Base-by-base conservation (phyloP, 2,329 filamentous ascomycete species). In the Colletotrichum acutatum region DNA sequence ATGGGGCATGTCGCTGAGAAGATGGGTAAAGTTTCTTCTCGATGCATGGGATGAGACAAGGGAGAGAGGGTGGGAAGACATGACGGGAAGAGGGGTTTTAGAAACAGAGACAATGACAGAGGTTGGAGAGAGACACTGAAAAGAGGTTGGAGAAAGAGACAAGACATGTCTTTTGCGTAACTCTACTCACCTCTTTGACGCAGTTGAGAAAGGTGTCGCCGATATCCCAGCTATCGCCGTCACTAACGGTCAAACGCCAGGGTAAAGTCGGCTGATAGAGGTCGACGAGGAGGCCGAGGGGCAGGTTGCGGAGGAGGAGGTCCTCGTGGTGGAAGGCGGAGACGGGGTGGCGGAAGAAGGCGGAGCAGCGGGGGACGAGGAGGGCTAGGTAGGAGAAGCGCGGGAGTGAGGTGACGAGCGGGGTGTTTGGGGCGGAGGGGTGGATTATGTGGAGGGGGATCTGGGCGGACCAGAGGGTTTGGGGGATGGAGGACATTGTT, bases 181-280 rank as follows among this genome's bases (percentile, higher is more conserved):
- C 19, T n/a, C 16, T n/a, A 79, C 84, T 78, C 71, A 88, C 88
- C 84, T 92, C 90, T 80, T 92, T 92, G 74, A 89, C 89, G 69
- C 87, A 87, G 80, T 92, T 92, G 68, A 91, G 84, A 76, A 92
- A 92, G 0, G 90, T 91, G 78, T 91, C 89, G 54, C 83, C 85
- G 61, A 90, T 90, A 76, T 91, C 89, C 89, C 89, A 91, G 61
- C 86, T 86, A 37, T 86, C 78, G 22, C 88, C 89, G 71, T 90
- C 88, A 66, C 83, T 82, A 30, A 90, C 89, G 19, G 85, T 85
- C 60, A 91, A 81, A 14, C 84, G 83, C 89, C 89, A 91, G 1
- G 89, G 89, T 64, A 89, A 78, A 12, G 78, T 68, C 0, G 89
- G 88, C 76, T 84, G 86, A 79, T 91, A 91, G 30, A 91, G 83